These are phyloP conservation scores for Pilatotrama ljubarskyi DNA, from an alignment of 768 basidiomycete genomes.

Conservation along the genomic window DNA sequence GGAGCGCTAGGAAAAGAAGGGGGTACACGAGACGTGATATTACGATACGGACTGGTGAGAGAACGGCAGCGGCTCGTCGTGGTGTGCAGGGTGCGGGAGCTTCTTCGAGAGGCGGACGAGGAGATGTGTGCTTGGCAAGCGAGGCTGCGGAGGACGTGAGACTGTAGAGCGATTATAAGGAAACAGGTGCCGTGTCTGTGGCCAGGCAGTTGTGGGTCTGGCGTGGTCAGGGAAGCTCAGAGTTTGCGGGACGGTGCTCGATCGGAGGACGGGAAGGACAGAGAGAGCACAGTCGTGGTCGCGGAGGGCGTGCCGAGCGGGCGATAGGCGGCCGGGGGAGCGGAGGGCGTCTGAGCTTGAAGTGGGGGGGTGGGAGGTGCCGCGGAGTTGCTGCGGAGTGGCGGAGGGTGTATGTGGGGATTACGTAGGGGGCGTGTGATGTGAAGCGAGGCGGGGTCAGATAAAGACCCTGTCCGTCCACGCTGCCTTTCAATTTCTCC, in stretches of 20 bases:
- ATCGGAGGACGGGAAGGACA: neutral
- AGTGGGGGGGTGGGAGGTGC: slow-evolving; percentile 3
- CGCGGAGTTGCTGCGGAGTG: slow-evolving; percentile 19
- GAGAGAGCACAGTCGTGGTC: neutral
- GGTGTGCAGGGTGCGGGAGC: neutral
- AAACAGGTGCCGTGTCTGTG: too few relatives aligned
- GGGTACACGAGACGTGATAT: slow-evolving; percentile 3
- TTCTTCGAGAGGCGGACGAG: neutral
- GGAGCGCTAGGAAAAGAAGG: neutral
- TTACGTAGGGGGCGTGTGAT: neutral
- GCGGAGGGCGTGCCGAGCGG: neutral
- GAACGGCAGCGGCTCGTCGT: neutral
- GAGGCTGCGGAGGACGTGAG: neutral
- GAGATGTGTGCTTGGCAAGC: neutral
- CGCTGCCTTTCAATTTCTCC: slow-evolving; percentile 24
- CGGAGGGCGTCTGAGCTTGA: slow-evolving; percentile 3
- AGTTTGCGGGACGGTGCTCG: neutral
- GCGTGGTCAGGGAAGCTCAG: neutral
- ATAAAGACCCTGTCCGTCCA: neutral
- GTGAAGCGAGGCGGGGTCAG: neutral
- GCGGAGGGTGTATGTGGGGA: too few relatives aligned
- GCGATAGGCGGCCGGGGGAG: neutral
- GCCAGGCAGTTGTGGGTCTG: too few relatives aligned
- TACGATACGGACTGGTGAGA: neutral
- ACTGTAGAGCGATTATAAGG: neutral